Evolutionary conservation across 805 yeast genomes (phyloP).

Genomic region (Kazachstania psychrophila): DNA sequence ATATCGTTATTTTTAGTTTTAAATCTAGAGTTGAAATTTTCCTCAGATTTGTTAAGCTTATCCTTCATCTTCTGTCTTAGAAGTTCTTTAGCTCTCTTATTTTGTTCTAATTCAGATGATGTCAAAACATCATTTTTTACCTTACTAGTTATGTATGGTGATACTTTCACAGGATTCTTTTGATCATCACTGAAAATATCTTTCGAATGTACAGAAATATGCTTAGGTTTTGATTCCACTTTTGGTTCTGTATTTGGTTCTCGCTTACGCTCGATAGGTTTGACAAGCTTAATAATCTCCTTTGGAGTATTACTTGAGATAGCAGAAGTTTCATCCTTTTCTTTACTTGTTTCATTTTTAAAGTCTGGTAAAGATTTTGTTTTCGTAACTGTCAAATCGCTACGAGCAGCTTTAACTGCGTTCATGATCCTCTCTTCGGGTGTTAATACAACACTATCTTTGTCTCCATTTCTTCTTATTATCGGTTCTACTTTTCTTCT

Average conservation of each 20-base stretch:
- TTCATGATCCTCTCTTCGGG: constrained; percentile 1
- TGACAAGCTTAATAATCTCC: too few relatives aligned
- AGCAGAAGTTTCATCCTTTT: background rate
- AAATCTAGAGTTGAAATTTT: constrained; percentile 29
- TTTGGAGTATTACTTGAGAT: too few relatives aligned
- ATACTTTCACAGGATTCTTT: background rate
- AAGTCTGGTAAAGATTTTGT: background rate
- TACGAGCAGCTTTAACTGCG: constrained; percentile 1
- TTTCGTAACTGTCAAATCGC: background rate
- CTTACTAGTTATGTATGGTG: background rate
- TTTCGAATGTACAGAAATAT: too few relatives aligned
- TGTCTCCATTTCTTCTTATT: too few relatives aligned
- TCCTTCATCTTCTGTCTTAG: constrained; percentile 32
- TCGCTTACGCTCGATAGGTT: too few relatives aligned
- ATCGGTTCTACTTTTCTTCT: too few relatives aligned
- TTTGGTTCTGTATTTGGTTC: too few relatives aligned
- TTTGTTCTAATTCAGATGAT: background rate
- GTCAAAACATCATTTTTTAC: background rate
- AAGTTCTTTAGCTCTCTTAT: constrained; percentile 4
- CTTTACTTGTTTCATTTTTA: background rate
- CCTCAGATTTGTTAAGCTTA: constrained; percentile 31
- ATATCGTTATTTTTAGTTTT: background rate
- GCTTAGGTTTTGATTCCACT: too few relatives aligned
- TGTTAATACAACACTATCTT: too few relatives aligned
- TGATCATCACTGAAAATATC: background rate